A percentile compares a stretch with the other conserved stretches of the same genome.
Evolutionary conservation across 192 early-diverging fungal genomes (phyloP).

Genomic region (Coemansia sp.): DNA sequence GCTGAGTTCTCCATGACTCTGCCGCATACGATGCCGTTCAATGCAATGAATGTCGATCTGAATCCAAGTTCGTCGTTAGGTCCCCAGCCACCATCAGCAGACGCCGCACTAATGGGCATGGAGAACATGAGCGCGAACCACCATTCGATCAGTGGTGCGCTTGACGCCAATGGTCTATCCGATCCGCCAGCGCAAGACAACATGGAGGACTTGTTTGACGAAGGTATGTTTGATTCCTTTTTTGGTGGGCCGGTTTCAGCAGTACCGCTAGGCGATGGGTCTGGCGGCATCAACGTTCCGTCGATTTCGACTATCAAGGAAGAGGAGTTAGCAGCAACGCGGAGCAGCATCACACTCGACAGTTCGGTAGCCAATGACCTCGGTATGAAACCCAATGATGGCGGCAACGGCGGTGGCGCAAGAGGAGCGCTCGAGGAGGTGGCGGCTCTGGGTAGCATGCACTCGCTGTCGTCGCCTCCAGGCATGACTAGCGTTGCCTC

Average conservation of each 20-base stretch:
- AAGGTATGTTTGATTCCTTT: constrained; percentile 47
- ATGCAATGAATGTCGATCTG: neutral
- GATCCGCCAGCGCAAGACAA: constrained; percentile 11
- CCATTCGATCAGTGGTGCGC: neutral
- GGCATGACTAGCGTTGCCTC: constrained; percentile 22
- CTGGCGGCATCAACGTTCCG: neutral
- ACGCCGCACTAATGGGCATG: neutral
- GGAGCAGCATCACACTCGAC: neutral
- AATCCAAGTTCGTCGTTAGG: neutral
- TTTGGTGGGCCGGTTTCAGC: constrained; percentile 31
- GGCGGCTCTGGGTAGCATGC: neutral
- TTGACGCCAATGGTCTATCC: neutral
- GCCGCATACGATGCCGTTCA: neutral
- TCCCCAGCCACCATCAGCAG: too few relatives aligned
- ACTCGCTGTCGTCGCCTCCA: constrained; percentile 40
- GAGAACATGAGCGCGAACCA: neutral
- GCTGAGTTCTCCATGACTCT: neutral
- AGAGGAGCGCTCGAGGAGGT: too few relatives aligned
- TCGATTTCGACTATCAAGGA: neutral
- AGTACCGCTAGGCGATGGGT: neutral
- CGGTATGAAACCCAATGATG: neutral
- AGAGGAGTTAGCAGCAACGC: neutral
- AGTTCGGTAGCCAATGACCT: neutral
- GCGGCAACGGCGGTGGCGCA: too few relatives aligned
- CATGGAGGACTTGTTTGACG: constrained; percentile 45